A percentile compares a stretch with the other conserved stretches of the same genome.
Conservation (phyloP, 2,329 filamentous ascomycete species). For the Fusarium chaquense region DNA sequence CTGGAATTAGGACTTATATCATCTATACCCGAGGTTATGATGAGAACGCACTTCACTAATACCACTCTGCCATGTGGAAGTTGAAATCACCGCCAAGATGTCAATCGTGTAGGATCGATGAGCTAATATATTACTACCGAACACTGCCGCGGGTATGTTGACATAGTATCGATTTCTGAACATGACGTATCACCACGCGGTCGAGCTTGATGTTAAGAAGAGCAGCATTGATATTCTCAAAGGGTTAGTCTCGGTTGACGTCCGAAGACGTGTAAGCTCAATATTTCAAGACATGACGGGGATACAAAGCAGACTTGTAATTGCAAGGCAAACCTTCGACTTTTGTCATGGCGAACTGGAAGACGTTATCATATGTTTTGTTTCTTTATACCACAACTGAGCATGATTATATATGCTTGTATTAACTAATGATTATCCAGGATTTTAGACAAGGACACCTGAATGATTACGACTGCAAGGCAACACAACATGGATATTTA, state of each 20-base stretch:
- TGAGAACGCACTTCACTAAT: constrained; percentile 43
- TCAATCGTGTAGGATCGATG: not conserved
- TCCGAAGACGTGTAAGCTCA: not conserved
- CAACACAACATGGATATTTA: not conserved
- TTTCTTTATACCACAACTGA: not conserved
- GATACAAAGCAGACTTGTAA: not conserved
- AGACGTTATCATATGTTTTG: accelerated
- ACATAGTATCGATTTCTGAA: constrained; percentile 71
- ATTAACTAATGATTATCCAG: not conserved
- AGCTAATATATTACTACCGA: constrained; percentile 40
- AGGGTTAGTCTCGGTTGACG: constrained; percentile 1
- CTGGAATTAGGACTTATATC: constrained; percentile 1
- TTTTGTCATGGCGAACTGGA: too few relatives aligned
- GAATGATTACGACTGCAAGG: not conserved
- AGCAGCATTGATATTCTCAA: not conserved
- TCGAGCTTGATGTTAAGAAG: not conserved
- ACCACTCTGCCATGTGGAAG: constrained; percentile 61
- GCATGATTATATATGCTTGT: not conserved
- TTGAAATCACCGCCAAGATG: constrained; percentile 42
- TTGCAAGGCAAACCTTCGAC: not conserved
- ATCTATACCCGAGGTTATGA: constrained; percentile 40
- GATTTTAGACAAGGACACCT: not conserved
- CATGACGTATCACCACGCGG: constrained; percentile 57
- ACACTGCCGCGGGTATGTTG: constrained; percentile 41
- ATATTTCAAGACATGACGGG: not conserved